Percentiles rank a stretch among this genome's conserved stretches.
phyloP scores from a whole-genome alignment of 441 rosid genomes.

The Pelargonium citronellum region DNA sequence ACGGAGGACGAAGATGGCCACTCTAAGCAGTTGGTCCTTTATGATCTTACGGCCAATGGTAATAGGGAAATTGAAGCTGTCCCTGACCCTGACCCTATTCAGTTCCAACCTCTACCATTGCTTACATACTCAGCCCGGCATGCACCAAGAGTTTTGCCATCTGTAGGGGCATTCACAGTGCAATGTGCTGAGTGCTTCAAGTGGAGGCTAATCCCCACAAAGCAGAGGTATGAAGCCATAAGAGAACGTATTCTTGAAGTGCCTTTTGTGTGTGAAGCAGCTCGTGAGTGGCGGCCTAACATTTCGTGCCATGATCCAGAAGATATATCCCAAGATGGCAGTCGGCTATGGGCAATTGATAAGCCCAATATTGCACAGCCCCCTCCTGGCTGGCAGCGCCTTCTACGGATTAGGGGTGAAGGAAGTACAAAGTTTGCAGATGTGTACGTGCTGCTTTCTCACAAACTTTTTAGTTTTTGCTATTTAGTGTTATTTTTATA shows the following conservation, averaged over 20 bases:
- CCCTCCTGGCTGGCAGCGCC: slow-evolving; percentile 84
- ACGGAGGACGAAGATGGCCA: slow-evolving; percentile 24
- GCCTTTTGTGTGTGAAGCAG: slow-evolving; percentile 66
- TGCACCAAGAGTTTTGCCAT: slow-evolving; percentile 43
- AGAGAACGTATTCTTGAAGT: slow-evolving; percentile 64
- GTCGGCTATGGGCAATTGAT: slow-evolving; percentile 93
- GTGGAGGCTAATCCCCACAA: slow-evolving; percentile 87
- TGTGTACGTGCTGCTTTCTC: slow-evolving; percentile 46
- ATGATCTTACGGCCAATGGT: slow-evolving; percentile 40
- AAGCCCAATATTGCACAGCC: slow-evolving; percentile 85
- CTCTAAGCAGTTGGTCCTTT: slow-evolving; percentile 57
- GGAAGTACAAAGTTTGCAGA: slow-evolving; percentile 88
- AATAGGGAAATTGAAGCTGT: slow-evolving; percentile 21
- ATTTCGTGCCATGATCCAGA: slow-evolving; percentile 67
- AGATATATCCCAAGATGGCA: slow-evolving; percentile 84
- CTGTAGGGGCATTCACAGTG: slow-evolving; percentile 81
- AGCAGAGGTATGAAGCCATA: slow-evolving; percentile 80
- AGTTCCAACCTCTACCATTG: slow-evolving; percentile 22
- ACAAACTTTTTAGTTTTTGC: too few relatives aligned
- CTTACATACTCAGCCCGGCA: slow-evolving; percentile 23
- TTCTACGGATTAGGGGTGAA: slow-evolving; percentile 67
- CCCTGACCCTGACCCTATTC: slow-evolving; percentile 28
- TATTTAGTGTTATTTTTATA: too few relatives aligned
- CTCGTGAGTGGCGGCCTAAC: slow-evolving; percentile 71
- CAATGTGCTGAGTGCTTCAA: slow-evolving; percentile 82